Evolutionary conservation across 208 protist species (phyloP).

Genomic region (Leishmania turanica): DNA sequence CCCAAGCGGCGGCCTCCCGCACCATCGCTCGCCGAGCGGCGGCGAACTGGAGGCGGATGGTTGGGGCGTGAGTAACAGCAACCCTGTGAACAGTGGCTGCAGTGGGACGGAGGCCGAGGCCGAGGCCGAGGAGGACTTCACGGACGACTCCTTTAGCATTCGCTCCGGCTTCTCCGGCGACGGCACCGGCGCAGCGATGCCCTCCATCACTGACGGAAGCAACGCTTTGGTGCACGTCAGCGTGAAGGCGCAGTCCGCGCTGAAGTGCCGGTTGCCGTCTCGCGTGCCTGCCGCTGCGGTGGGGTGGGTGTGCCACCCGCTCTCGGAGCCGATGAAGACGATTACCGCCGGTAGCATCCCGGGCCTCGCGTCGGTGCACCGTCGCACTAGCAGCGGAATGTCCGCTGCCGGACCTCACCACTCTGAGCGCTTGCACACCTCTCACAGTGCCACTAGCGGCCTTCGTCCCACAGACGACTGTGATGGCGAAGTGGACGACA

Average conservation of each 20-base stretch:
- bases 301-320: conserved; percentile 34
- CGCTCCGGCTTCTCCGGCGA: conserved; percentile 22
- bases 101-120: conserved; percentile 29
- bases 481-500: background rate
- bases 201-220: conserved; percentile 19
- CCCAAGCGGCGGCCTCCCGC: conserved; percentile 10
- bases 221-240: conserved; percentile 16
- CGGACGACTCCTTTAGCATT: conserved; percentile 28
- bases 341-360: background rate
- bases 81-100: conserved; percentile 13
- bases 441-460: background rate
- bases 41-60: conserved; percentile 19
- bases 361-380: background rate
- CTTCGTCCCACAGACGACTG: background rate
- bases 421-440: background rate
- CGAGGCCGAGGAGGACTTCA: conserved; percentile 20
- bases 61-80: conserved; percentile 14
- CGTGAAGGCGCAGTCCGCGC: conserved; percentile 30
- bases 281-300: conserved; percentile 52
- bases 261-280: conserved; percentile 40
- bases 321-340: background rate
- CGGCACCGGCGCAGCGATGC: conserved; percentile 9
- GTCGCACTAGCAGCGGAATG: background rate
- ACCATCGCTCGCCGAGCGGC: conserved; percentile 1
- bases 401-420: background rate